Percentiles rank a stretch among this genome's conserved stretches.
These are phyloP conservation scores for Trametes villosa DNA, from an alignment of 768 basidiomycete genomes.

Conservation along the genomic window DNA sequence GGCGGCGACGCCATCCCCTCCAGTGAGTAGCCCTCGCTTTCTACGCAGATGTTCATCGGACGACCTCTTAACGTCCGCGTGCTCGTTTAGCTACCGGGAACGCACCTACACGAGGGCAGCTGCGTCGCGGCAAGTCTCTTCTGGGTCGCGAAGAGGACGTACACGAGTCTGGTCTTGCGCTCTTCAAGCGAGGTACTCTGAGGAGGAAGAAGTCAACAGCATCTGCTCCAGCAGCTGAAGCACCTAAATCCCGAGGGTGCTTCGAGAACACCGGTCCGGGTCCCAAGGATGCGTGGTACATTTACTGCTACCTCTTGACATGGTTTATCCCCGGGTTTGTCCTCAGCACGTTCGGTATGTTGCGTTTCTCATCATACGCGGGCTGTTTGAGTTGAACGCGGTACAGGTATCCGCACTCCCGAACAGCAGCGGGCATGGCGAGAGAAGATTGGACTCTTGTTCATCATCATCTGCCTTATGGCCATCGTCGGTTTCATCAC, in stretches of 20 bases:
- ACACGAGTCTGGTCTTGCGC: slow-evolving; percentile 88
- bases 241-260: slow-evolving; percentile 49
- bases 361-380: background rate
- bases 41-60: slow-evolving; percentile 1
- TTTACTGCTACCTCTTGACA: slow-evolving; percentile 88
- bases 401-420: slow-evolving; percentile 79
- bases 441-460: slow-evolving; percentile 94
- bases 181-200: slow-evolving; percentile 86
- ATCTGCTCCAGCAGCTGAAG: slow-evolving; percentile 42
- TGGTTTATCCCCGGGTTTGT: slow-evolving; percentile 80
- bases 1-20: slow-evolving; percentile 80
- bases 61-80: slow-evolving; percentile 18
- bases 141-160: slow-evolving; percentile 90
- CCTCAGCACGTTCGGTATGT: slow-evolving; percentile 78
- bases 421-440: slow-evolving; percentile 98
- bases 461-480: slow-evolving; percentile 83
- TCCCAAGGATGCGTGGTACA: slow-evolving; percentile 94
- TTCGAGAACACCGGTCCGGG: slow-evolving; percentile 81
- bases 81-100: slow-evolving; percentile 71
- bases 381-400: background rate
- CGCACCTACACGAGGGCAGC: slow-evolving; percentile 56
- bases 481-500: slow-evolving; percentile 95
- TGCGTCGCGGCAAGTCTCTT: slow-evolving; percentile 88
- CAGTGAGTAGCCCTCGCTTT: slow-evolving; percentile 55
- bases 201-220: slow-evolving; percentile 66